These are phyloP conservation scores for Trichoderma polysporum DNA, from an alignment of 2,329 filamentous ascomycete species.

Conservation along the genomic window DNA sequence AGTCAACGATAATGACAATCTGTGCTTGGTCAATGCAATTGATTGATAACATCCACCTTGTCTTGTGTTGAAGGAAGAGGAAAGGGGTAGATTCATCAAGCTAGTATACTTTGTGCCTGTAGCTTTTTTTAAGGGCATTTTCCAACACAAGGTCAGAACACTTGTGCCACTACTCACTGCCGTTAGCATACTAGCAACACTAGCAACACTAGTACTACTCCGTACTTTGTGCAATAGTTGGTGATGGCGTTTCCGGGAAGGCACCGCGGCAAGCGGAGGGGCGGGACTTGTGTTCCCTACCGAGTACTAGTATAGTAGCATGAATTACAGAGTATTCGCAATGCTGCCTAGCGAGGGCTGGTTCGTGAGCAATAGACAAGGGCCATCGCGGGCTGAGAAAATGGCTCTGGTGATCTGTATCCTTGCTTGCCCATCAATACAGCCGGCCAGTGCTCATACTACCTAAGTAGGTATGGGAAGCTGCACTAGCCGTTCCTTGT, in stretches of 20 bases:
- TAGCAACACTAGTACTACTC: neutral
- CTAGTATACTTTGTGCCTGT: neutral
- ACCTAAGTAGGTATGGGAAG: neutral
- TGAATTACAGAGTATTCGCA: neutral
- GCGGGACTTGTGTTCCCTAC: neutral
- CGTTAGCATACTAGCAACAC: neutral
- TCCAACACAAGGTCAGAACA: neutral
- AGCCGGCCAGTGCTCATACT: neutral
- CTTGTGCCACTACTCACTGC: neutral
- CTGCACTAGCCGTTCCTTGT: neutral
- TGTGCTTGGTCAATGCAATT: neutral
- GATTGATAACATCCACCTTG: neutral
- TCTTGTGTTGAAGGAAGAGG: neutral
- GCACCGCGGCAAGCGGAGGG: neutral
- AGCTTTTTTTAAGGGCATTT: neutral
- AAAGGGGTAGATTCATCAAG: neutral
- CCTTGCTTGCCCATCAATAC: neutral
- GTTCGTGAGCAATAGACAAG: neutral
- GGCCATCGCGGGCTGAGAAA: constrained; percentile 1
- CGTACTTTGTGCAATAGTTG: neutral
- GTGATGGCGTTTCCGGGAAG: neutral
- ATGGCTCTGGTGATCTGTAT: constrained; percentile 1
- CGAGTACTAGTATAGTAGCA: neutral
- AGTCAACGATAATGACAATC: neutral
- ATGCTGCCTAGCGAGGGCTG: neutral